phyloP scores from a whole-genome alignment of 2,329 filamentous ascomycete species.

The Trichoderma brevicompactum region DNA sequence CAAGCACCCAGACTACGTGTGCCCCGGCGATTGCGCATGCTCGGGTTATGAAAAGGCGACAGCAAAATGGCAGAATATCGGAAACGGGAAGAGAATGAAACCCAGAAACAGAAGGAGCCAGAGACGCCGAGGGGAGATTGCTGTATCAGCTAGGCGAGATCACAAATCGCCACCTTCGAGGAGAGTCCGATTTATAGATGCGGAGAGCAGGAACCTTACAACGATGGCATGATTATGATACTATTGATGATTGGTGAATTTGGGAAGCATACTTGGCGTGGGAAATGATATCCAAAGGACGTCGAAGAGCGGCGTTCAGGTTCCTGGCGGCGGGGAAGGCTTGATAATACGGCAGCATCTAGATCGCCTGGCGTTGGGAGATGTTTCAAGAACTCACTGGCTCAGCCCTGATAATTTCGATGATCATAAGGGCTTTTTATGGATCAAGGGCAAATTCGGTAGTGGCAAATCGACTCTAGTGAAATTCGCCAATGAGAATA shows the following conservation, averaged over 20 bases:
- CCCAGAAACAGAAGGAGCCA: constrained; percentile 60
- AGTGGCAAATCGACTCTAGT: no score
- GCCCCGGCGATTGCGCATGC: constrained; percentile 62
- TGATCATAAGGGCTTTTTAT: no score
- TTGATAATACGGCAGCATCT: neutral
- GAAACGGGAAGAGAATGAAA: constrained; percentile 64
- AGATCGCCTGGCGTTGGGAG: constrained; percentile 5
- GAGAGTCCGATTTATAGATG: constrained; percentile 49
- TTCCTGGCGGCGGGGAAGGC: neutral
- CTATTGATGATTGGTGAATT: constrained; percentile 1
- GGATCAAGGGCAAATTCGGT: no score
- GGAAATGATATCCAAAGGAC: neutral
- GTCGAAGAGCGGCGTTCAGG: constrained; percentile 13
- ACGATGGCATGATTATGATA: constrained; percentile 38
- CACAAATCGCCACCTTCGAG: constrained; percentile 37
- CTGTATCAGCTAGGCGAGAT: constrained; percentile 35
- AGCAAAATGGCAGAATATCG: constrained; percentile 67
- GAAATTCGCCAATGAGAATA: no score
- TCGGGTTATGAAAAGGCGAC: constrained; percentile 59
- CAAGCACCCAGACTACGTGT: no score
- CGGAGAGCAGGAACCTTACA: constrained; percentile 42
- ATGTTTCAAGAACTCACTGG: neutral
- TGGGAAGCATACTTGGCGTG: neutral
- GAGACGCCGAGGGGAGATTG: constrained; percentile 48
- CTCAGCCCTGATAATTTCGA: no score